A percentile compares a stretch with the other conserved stretches of the same genome.
Evolutionary conservation across 805 yeast species (phyloP).

Genomic region (Wickerhamomyces hampshirensis): DNA sequence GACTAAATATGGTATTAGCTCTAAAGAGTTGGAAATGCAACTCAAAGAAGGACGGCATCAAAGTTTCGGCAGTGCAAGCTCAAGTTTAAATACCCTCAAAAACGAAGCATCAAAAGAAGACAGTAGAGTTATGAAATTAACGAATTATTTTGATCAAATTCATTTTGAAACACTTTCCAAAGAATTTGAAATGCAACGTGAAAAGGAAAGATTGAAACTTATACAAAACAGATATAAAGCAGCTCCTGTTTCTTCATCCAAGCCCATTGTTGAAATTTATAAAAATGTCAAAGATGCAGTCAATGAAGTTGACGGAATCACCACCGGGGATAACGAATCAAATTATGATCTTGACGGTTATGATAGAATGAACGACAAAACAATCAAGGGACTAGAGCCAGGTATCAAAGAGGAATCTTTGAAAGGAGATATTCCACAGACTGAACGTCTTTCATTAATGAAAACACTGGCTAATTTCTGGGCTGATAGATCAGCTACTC

Average conservation of each 20-base stretch:
- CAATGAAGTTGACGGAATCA: slow-evolving; percentile 42
- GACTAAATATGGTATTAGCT: slow-evolving; percentile 22
- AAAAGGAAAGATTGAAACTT: slow-evolving; percentile 63
- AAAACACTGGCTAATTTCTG: slow-evolving; percentile 86
- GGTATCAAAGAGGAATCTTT: slow-evolving; percentile 13
- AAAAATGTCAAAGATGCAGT: slow-evolving; percentile 87
- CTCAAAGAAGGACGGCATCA: slow-evolving; percentile 24
- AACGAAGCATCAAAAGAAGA: slow-evolving; percentile 20
- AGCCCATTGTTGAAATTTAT: slow-evolving; percentile 88
- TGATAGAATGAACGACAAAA: slow-evolving; percentile 3
- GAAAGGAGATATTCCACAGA: slow-evolving; percentile 30
- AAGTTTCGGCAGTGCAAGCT: slow-evolving; percentile 10
- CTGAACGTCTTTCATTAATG: slow-evolving; percentile 73
- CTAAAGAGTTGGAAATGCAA: slow-evolving; percentile 24
- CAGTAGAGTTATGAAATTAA: slow-evolving; percentile 57
- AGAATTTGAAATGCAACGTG: slow-evolving; percentile 87
- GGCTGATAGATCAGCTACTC: slow-evolving; percentile 94
- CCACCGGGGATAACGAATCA: slow-evolving; percentile 12
- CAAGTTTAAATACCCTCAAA: slow-evolving; percentile 5
- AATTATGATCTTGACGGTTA: slow-evolving; percentile 9
- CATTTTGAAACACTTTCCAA: slow-evolving; percentile 76
- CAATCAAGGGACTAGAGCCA: slow-evolving; percentile 12
- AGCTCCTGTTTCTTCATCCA: slow-evolving; percentile 63
- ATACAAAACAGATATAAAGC: slow-evolving; percentile 60
- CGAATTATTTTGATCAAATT: slow-evolving; percentile 64